Conservation (phyloP, 2,329 filamentous ascomycete genomes). For the Aspergillus unguis region DNA sequence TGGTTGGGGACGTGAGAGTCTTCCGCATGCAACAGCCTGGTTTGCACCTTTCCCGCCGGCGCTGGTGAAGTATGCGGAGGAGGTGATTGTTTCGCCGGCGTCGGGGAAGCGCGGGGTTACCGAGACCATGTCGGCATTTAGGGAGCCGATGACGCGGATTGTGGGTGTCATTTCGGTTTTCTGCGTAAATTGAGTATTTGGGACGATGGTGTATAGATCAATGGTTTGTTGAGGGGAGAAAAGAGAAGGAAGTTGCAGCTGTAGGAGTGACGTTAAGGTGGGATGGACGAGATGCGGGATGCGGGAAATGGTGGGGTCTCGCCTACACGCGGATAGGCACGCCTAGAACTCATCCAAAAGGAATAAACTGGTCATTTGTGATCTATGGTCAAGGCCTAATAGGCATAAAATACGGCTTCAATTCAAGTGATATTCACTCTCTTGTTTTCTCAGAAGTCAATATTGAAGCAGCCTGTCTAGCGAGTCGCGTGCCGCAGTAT, state of each 20-base stretch:
- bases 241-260: too few species aligned
- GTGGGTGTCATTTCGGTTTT: conserved; percentile 37
- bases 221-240: background rate
- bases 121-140: conserved; percentile 92
- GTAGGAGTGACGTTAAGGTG: background rate
- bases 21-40: conserved; percentile 84
- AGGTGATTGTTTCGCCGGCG: conserved; percentile 83
- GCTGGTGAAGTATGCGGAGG: conserved; percentile 72
- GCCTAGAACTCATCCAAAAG: too few species aligned
- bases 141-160: conserved; percentile 84
- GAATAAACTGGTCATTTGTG: too few species aligned
- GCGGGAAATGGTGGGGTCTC: conserved; percentile 3
- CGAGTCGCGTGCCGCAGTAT: too few species aligned
- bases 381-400: too few species aligned
- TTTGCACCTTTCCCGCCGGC: conserved; percentile 94
- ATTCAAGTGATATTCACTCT: too few species aligned
- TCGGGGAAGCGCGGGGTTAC: conserved; percentile 78
- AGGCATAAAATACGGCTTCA: too few species aligned
- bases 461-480: too few species aligned
- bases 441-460: too few species aligned
- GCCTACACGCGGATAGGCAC: background rate
- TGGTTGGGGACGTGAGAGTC: conserved; percentile 63
- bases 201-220: too few species aligned
- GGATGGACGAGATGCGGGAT: conserved; percentile 1
- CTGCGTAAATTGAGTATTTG: too few species aligned